These are phyloP conservation scores for Backusella mclennaniae DNA, from an alignment of 192 early-diverging fungal genomes.

Conservation along the genomic window DNA sequence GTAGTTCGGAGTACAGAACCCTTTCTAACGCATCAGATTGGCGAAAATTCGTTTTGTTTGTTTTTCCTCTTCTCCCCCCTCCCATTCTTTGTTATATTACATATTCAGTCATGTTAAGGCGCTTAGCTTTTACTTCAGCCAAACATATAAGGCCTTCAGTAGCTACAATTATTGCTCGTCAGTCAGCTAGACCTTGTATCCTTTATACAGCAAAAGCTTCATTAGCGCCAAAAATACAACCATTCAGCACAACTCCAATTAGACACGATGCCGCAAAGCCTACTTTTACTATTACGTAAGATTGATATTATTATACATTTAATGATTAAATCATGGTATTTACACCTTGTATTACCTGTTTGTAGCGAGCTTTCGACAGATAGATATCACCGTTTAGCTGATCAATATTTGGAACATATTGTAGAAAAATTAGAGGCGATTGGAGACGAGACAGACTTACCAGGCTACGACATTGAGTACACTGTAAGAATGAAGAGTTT, in stretches of 20 bases:
- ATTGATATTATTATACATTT: neutral
- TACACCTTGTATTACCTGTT: no score
- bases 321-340: neutral
- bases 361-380: slow-evolving; percentile 48
- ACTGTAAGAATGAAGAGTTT: slow-evolving; percentile 48
- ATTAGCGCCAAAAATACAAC: neutral
- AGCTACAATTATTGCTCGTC: neutral
- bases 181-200: neutral
- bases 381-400: slow-evolving; percentile 61
- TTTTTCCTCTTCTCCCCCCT: neutral
- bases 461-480: slow-evolving; percentile 80
- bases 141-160: neutral
- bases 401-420: slow-evolving; percentile 63
- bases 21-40: neutral
- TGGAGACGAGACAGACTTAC: slow-evolving; percentile 64
- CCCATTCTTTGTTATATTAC: neutral
- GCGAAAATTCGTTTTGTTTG: neutral
- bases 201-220: neutral
- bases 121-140: neutral
- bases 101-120: neutral
- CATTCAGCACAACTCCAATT: neutral
- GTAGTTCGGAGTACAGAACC: neutral
- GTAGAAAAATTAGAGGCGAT: slow-evolving; percentile 74
- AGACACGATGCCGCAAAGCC: neutral
- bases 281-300: slow-evolving; percentile 12